Percentiles rank a stretch among this genome's conserved stretches.
Evolutionary conservation across 257 asterid genomes (phyloP).

Genomic region (Henckelia pumila): DNA sequence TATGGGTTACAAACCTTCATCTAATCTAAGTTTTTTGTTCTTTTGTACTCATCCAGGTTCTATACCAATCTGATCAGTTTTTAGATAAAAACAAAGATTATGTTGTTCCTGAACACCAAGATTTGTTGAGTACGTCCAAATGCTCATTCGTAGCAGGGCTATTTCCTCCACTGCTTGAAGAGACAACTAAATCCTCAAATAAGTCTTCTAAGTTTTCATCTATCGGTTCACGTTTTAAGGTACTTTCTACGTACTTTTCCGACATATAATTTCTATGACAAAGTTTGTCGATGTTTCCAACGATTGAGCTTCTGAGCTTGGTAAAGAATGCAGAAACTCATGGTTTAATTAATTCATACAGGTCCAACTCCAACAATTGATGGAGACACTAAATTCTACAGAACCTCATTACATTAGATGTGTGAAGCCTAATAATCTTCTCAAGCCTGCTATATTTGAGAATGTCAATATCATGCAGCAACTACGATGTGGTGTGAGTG

Average conservation of each 20-base stretch:
- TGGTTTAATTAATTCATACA: constrained; percentile 38
- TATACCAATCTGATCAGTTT: constrained; percentile 87
- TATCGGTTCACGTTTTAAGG: constrained; percentile 96
- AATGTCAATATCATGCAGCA: constrained; percentile 88
- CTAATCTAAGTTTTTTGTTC: constrained; percentile 21
- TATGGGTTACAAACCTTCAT: constrained; percentile 16
- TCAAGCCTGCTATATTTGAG: constrained; percentile 93
- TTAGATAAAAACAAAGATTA: constrained; percentile 97
- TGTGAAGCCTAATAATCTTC: constrained; percentile 92
- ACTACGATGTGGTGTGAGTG: constrained; percentile 97
- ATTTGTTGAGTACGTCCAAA: constrained; percentile 68
- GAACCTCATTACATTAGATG: constrained; percentile 98
- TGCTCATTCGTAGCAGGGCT: constrained; percentile 84
- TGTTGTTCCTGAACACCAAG: constrained; percentile 97
- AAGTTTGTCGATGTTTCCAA: not conserved
- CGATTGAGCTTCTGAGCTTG: constrained; percentile 16
- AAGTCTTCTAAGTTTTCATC: constrained; percentile 97
- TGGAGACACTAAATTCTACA: constrained; percentile 93
- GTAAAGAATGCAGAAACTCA: constrained; percentile 29
- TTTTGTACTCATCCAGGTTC: constrained; percentile 58
- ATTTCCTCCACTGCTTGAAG: constrained; percentile 84
- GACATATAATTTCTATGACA: constrained; percentile 13
- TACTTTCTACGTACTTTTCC: constrained; percentile 26
- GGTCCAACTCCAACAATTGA: constrained; percentile 94
- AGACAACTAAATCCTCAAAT: constrained; percentile 68